Percentiles rank a stretch among this genome's conserved stretches.
Conservation (phyloP, 495 filamentous ascomycete genomes). For the Penicillium paxilli region DNA sequence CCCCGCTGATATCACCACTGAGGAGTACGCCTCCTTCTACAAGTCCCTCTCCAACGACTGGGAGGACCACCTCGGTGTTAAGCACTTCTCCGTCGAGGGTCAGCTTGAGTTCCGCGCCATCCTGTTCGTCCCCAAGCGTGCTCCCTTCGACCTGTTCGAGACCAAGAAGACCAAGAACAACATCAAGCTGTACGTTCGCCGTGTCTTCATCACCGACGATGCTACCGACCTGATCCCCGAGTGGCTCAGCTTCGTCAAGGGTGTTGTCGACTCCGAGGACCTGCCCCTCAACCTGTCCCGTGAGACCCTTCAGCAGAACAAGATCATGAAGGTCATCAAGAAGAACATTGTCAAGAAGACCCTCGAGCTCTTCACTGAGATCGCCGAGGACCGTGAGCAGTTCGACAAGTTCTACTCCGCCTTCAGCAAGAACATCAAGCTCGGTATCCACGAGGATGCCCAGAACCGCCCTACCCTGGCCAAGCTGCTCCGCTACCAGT, state of each 20-base stretch:
- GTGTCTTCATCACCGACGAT: constrained; percentile 99
- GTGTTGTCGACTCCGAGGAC: constrained; percentile 99
- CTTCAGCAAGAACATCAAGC: constrained; percentile 99
- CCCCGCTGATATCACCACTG: constrained; percentile 88
- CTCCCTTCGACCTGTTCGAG: constrained; percentile 99
- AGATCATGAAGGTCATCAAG: constrained; percentile 99
- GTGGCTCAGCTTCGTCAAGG: constrained; percentile 99
- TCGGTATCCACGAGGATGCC: constrained; percentile 98
- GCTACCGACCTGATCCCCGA: constrained; percentile 98
- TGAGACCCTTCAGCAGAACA: constrained; percentile 99
- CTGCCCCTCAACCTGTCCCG: constrained; percentile 98
- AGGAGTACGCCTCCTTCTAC: constrained; percentile 99
- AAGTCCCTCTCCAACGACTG: constrained; percentile 99
- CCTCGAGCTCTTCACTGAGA: constrained; percentile 97
- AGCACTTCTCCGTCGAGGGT: constrained; percentile 99
- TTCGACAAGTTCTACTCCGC: constrained; percentile 99
- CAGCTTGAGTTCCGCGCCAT: constrained; percentile 99
- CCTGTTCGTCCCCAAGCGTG: constrained; percentile 98
- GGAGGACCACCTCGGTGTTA: constrained; percentile 99
- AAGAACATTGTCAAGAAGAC: constrained; percentile 99
- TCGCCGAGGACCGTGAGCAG: constrained; percentile 97
- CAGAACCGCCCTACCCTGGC: constrained; percentile 93
- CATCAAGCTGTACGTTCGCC: constrained; percentile 99
- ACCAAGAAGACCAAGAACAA: constrained; percentile 99
- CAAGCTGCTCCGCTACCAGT: constrained; percentile 98